These are phyloP conservation scores for Gardenia jasminoides DNA, from an alignment of 257 asterid species.

Conservation along the genomic window DNA sequence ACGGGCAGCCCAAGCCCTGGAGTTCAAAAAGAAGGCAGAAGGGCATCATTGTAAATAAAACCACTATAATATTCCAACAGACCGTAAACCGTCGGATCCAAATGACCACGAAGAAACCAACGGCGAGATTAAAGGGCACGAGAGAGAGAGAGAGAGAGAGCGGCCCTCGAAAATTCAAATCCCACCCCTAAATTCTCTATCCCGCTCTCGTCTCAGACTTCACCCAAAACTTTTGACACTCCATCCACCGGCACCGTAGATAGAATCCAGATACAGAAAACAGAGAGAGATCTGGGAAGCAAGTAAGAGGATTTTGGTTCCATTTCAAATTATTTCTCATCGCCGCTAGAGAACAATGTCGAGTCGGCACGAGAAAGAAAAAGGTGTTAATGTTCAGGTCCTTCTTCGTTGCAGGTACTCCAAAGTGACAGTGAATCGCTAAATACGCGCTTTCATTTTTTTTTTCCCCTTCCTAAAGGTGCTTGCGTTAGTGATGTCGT, in stretches of 20 bases:
- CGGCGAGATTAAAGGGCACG: slow-evolving; percentile 24
- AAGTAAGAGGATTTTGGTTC: slow-evolving; percentile 1
- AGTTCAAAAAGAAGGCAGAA: not conserved
- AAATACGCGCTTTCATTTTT: not conserved
- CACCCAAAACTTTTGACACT: not conserved
- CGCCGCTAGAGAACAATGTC: slow-evolving; percentile 45
- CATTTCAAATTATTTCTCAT: not conserved
- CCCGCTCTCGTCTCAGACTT: slow-evolving; percentile 46
- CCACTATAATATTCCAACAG: not conserved
- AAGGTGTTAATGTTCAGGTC: slow-evolving; percentile 93
- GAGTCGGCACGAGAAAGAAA: slow-evolving; percentile 67
- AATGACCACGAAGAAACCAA: slow-evolving; percentile 3
- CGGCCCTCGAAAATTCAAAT: slow-evolving; percentile 47
- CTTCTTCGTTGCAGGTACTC: slow-evolving; percentile 92
- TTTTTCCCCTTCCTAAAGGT: not conserved
- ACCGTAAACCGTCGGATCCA: slow-evolving; percentile 10
- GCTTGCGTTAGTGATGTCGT: not conserved
- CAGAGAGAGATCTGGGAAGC: slow-evolving; percentile 16
- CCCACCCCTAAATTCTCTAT: slow-evolving; percentile 14
- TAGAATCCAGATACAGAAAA: not conserved
- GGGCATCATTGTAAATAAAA: not conserved
- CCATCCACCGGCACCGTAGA: not conserved
- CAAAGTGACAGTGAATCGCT: not conserved
- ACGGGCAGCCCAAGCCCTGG: slow-evolving; percentile 16
- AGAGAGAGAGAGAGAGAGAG: slow-evolving; percentile 15